phyloP scores from a whole-genome alignment of 371 early-diverging fungal genomes.

The Funneliformis caledonium region DNA sequence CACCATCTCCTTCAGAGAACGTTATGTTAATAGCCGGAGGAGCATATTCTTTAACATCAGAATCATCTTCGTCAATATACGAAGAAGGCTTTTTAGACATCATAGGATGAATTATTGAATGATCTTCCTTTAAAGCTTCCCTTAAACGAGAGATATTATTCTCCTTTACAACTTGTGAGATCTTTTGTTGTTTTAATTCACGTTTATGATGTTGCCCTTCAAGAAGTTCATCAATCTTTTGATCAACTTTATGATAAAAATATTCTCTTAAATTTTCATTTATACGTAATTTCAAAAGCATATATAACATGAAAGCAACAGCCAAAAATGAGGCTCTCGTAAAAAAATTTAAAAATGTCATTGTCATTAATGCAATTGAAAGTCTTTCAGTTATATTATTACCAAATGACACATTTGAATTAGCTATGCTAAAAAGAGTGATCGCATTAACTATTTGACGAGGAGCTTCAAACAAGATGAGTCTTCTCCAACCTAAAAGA shows the following conservation, averaged over 20 bases:
- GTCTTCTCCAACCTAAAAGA: constrained; percentile 77
- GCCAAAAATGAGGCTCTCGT: constrained; percentile 47
- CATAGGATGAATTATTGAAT: constrained; percentile 29
- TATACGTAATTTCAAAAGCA: constrained; percentile 79
- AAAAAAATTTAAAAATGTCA: constrained; percentile 69
- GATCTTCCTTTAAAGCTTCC: background rate
- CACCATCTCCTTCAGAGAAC: too few relatives aligned
- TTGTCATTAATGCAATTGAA: constrained; percentile 52
- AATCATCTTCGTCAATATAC: background rate
- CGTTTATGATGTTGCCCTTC: constrained; percentile 30
- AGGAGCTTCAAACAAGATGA: constrained; percentile 84
- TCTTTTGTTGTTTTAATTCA: background rate
- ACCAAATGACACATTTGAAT: constrained; percentile 19
- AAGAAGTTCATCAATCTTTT: constrained; percentile 53
- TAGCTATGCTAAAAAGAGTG: constrained; percentile 45
- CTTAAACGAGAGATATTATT: too few relatives aligned
- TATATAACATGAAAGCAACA: constrained; percentile 75
- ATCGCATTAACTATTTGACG: constrained; percentile 74
- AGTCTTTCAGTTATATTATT: background rate
- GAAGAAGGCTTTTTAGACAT: too few relatives aligned
- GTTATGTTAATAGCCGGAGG: too few relatives aligned
- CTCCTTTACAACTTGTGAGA: background rate
- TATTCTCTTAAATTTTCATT: constrained; percentile 91
- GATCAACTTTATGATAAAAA: constrained; percentile 90
- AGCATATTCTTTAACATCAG: too few relatives aligned